phyloP scores from a whole-genome alignment of 495 filamentous ascomycete genomes.

The Pyrenula massariospora region DNA sequence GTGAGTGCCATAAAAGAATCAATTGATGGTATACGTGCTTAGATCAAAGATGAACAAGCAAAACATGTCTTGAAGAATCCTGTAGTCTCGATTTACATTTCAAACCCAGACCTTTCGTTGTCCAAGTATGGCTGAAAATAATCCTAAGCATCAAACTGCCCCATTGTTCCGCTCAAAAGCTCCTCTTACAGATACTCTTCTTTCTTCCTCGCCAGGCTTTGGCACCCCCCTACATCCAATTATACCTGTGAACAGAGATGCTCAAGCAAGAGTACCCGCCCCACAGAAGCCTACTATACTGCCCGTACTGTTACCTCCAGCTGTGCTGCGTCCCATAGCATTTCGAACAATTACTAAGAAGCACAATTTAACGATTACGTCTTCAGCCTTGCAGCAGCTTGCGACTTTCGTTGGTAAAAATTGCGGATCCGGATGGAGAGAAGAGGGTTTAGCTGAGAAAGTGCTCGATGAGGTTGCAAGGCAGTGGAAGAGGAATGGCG shows the following conservation, averaged over 20 bases:
- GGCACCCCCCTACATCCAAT: slow-evolving; percentile 71
- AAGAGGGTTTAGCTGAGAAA: slow-evolving; percentile 85
- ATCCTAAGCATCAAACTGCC: slow-evolving; percentile 10
- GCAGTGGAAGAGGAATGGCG: slow-evolving; percentile 73
- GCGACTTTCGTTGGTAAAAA: slow-evolving; percentile 84
- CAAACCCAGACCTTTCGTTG: too few species aligned
- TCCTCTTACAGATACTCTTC: slow-evolving; percentile 43
- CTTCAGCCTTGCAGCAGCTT: slow-evolving; percentile 69
- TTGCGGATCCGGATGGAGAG: slow-evolving; percentile 92
- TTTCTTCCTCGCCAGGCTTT: slow-evolving; percentile 84
- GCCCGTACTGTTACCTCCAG: slow-evolving; percentile 76
- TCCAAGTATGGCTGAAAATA: too few species aligned
- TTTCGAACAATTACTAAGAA: slow-evolving; percentile 97
- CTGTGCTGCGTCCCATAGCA: slow-evolving; percentile 78
- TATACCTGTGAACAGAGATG: slow-evolving; percentile 29
- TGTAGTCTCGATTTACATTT: too few species aligned
- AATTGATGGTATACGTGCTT: too few species aligned
- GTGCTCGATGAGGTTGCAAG: slow-evolving; percentile 85
- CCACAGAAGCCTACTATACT: slow-evolving; percentile 62
- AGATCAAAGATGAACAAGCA: too few species aligned
- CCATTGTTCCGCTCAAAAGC: slow-evolving; percentile 14
- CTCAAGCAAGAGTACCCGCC: slow-evolving; percentile 28
- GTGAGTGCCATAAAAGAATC: too few species aligned
- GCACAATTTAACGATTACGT: slow-evolving; percentile 87
- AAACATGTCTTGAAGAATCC: too few species aligned